Evolutionary conservation across 441 rosid species (phyloP).

Genomic region (Jatropha multifida): DNA sequence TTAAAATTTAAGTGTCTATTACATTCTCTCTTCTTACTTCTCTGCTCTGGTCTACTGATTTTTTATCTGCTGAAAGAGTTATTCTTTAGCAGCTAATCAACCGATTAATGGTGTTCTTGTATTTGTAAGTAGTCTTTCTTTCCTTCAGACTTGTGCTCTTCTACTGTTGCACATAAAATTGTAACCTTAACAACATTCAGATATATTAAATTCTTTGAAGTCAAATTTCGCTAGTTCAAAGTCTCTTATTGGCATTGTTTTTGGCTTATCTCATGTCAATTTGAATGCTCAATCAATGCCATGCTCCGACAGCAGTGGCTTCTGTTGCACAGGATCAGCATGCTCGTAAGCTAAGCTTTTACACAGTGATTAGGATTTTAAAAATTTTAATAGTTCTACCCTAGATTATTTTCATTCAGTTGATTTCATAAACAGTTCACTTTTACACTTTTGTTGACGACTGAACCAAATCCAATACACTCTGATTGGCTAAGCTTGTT

Average conservation of each 20-base stretch:
- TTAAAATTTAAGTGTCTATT: not conserved
- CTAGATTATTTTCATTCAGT: not conserved
- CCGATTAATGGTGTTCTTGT: not conserved
- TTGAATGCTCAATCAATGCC: constrained; percentile 36
- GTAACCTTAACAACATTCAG: constrained; percentile 55
- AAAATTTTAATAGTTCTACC: not conserved
- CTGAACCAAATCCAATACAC: not conserved
- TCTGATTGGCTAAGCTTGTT: not conserved
- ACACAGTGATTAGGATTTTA: not conserved
- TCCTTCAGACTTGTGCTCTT: constrained; percentile 2
- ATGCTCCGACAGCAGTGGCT: constrained; percentile 43
- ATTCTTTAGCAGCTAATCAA: not conserved
- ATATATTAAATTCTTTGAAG: constrained; percentile 44
- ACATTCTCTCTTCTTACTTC: not conserved
- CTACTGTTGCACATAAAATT: constrained; percentile 6
- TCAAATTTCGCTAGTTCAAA: constrained; percentile 49
- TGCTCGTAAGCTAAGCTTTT: constrained; percentile 71
- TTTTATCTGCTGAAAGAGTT: not conserved
- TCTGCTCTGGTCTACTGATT: not conserved
- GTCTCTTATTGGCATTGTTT: constrained; percentile 50
- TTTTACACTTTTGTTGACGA: not conserved
- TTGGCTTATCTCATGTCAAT: constrained; percentile 49
- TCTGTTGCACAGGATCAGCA: constrained; percentile 47
- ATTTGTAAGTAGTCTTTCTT: not conserved
- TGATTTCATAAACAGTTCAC: not conserved